Base-by-base conservation (phyloP, 2,329 filamentous ascomycete species). In the Dissoconium aciculare region DNA sequence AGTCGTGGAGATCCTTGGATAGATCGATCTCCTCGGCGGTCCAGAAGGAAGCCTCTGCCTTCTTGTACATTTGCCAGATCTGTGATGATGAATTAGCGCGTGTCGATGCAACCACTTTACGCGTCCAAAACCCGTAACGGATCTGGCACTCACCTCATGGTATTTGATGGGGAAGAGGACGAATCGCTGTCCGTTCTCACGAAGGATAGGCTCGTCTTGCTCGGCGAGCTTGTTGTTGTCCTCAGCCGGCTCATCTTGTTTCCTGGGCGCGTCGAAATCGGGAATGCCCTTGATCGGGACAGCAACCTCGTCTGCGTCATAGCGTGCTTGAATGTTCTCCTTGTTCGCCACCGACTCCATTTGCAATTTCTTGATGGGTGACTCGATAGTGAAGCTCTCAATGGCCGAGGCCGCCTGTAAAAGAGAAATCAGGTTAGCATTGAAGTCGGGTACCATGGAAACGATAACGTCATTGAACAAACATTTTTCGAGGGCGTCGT, bases 11-110 rank as follows among this genome's bases (percentile, higher is more conserved):
- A 59, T 98, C 89, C 67, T 98, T 98, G 52, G 87, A 95, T 30
- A 98, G 74, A 62, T 98, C 89, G 49, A 98, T 95, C 68, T 98
- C 89, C 61, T 98, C 89, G 31, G 89, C 89, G 25, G 89, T 98
- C 89, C 89, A 98, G 77, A 98, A 98, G 26, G 89, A 95, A 31
- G 89, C 89, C 61, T 98, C 87, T 45, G 85, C 85, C 67, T 95
- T 95, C 75, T 98, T 98, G 74, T 98, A 98, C 87, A 95, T 95
- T 62, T 95, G 87, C 89, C 89, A 98, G 60, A 94, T 91, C 85
- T 94, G 49, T 55, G 43, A 38, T 11, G 28, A n/a, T 13, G 33
- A 19, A 38, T 49, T 36, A 49, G 46, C 34, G 32, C 13, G 31
- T 43, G 31, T 19, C 34, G 26, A 15, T 31, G 35, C 33, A 37